Evolutionary conservation across 2,329 filamentous ascomycete species (phyloP).

Genomic region (Xylaria sp.): DNA sequence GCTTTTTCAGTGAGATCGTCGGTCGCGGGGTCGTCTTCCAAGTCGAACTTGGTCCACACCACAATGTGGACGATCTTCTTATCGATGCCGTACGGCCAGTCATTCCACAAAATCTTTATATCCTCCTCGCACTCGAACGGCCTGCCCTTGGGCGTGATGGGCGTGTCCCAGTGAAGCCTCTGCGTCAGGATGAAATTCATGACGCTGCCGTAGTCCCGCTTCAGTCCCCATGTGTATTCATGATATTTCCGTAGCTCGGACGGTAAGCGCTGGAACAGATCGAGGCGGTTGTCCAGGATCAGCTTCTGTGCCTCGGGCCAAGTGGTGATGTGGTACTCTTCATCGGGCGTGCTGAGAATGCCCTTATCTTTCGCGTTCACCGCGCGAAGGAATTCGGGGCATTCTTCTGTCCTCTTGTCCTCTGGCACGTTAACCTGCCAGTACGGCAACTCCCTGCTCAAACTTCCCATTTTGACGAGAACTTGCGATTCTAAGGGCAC

Average conservation of each 20-base stretch:
- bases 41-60: conserved; percentile 90
- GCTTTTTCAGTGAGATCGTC: conserved; percentile 75
- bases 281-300: conserved; percentile 73
- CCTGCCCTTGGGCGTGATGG: conserved; percentile 50
- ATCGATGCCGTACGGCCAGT: conserved; percentile 94
- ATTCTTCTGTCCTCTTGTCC: conserved; percentile 69
- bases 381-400: conserved; percentile 75
- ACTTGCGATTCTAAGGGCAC: neutral
- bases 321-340: conserved; percentile 68
- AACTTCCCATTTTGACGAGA: conserved; percentile 53
- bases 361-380: conserved; percentile 73
- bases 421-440: conserved; percentile 85
- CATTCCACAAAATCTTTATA: conserved; percentile 82
- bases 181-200: conserved; percentile 79
- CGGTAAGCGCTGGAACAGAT: conserved; percentile 80
- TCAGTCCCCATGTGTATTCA: conserved; percentile 72
- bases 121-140: conserved; percentile 65
- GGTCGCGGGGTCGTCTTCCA: conserved; percentile 73
- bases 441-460: conserved; percentile 63
- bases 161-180: conserved; percentile 74
- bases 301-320: conserved; percentile 78
- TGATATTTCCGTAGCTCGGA: conserved; percentile 83
- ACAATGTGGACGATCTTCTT: conserved; percentile 83
- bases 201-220: conserved; percentile 77
- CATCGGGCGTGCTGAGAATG: conserved; percentile 78